Base-by-base conservation (phyloP, 306 rosid genomes). In the Dryas drummondii region DNA sequence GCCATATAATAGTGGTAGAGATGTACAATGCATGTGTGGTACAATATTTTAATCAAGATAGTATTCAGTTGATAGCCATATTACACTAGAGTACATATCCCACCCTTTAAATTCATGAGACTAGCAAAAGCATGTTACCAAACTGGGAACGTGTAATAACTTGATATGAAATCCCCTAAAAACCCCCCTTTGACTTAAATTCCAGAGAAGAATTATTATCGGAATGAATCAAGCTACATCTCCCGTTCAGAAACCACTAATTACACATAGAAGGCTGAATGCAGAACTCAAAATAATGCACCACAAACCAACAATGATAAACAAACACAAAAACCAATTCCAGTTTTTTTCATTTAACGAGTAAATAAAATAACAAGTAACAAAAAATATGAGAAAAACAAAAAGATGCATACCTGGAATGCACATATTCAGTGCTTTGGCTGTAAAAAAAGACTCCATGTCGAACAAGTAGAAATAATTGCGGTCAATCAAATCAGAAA, bases 371-470 rank as follows among this genome's bases (percentile, higher is more conserved):
- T 6, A 11, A 49, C 1, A 55, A 79, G 40, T 0, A 55, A 73
- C 71, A 69, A 50, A 5, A 48, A 44, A 63, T 1, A 32, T 32
- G 37, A 61, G 2, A 56, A 62, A 66, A 44, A 70, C 41, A 76
- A 54, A 56, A 78, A 61, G 67, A 19, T 12, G 37, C 66, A 7
- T 86, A 92, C 99, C 99, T 49, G 99, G 99, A 64, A 96, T 96
- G 86, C 99, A 96, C 99, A 96, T 96, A 82, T 96, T 96, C 81
- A 96, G 80, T 62, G 99, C 99, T 86, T 96, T 92, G 14, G 99
- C 99, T 1, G 99, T 96, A 73, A 96, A 96, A 72, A 96, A 96
- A 5, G 99, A 96, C 88, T 96, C 99, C 99, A 96, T 96, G 84
- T 96, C 99, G 76, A 96, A 96, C 87, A 96, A 81, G 88, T 96